Percentiles rank a stretch among this genome's conserved stretches.
phyloP scores from a whole-genome alignment of 1,139 yeast genomes.

The Blastobotrys buckinghamii region DNA sequence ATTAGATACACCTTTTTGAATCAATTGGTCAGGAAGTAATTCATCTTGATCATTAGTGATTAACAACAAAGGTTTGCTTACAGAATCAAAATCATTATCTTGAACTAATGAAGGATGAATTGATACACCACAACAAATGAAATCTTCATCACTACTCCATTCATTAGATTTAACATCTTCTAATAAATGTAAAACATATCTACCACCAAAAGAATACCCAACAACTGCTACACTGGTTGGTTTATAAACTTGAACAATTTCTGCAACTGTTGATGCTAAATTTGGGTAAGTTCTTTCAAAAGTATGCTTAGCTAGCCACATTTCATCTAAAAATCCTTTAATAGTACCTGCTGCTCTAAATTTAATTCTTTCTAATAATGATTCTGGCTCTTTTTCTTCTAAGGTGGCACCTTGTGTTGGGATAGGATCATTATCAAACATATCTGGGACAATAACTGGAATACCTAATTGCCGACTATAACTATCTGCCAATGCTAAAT shows the following conservation, averaged over 20 bases:
- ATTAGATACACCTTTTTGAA: slow-evolving; percentile 20
- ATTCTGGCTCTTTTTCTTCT: slow-evolving; percentile 11
- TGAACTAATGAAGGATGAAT: slow-evolving; percentile 36
- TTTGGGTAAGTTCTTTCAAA: slow-evolving; percentile 30
- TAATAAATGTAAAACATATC: slow-evolving; percentile 31
- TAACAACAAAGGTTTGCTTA: slow-evolving; percentile 30
- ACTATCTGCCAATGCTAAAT: slow-evolving; percentile 29
- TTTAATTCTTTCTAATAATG: slow-evolving; percentile 31
- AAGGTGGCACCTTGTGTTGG: slow-evolving; percentile 26
- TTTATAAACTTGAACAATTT: slow-evolving; percentile 31
- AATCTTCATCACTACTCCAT: slow-evolving; percentile 28
- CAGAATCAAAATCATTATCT: slow-evolving; percentile 26
- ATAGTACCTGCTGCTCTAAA: slow-evolving; percentile 31
- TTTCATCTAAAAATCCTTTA: slow-evolving; percentile 34
- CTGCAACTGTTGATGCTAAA: slow-evolving; percentile 30
- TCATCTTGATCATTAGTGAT: slow-evolving; percentile 33
- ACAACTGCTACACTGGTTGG: slow-evolving; percentile 33
- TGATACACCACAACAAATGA: slow-evolving; percentile 31
- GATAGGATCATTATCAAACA: slow-evolving; percentile 33
- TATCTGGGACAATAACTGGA: slow-evolving; percentile 31
- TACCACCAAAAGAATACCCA: slow-evolving; percentile 40
- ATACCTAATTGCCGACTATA: slow-evolving; percentile 26
- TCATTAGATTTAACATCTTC: slow-evolving; percentile 22
- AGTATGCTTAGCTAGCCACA: slow-evolving; percentile 39
- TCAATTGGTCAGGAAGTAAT: slow-evolving; percentile 24